Conservation (phyloP, 1,139 yeast species). For the Suhomyces panamericanus region DNA sequence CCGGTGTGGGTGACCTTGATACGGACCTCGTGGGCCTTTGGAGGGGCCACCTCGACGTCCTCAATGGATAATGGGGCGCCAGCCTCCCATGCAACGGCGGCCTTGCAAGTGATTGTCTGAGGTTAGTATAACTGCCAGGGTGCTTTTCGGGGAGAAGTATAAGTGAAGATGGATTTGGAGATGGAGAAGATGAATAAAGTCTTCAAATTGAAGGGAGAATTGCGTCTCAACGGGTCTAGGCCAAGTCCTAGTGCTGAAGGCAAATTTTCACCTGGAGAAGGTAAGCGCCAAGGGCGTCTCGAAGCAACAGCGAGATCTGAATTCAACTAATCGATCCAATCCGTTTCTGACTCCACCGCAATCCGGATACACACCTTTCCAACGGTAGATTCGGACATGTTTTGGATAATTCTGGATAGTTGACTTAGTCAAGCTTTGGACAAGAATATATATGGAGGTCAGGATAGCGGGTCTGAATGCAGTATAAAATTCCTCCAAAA, state of each 20-base stretch:
- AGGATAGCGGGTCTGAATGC: background rate
- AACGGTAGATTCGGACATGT: slow-evolving; percentile 26
- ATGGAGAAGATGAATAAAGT: background rate
- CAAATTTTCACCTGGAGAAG: background rate
- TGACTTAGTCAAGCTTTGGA: background rate
- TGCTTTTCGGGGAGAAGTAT: slow-evolving; percentile 3
- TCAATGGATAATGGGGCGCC: slow-evolving; percentile 82
- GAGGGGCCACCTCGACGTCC: slow-evolving; percentile 87
- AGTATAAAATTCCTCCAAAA: background rate
- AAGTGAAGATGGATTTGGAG: background rate
- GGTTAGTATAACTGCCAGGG: slow-evolving; percentile 20
- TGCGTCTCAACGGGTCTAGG: too few relatives aligned
- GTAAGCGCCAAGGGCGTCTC: background rate
- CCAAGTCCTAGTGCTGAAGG: background rate
- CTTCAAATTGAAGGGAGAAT: background rate
- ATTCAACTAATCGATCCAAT: background rate
- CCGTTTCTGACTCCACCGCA: background rate
- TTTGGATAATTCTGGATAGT: background rate
- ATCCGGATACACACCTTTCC: slow-evolving; percentile 34
- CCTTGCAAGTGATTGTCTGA: slow-evolving; percentile 81
- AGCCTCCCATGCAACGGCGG: slow-evolving; percentile 98
- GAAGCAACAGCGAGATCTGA: background rate
- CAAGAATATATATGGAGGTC: background rate
- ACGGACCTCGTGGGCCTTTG: slow-evolving; percentile 96
- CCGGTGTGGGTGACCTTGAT: slow-evolving; percentile 86